Percentiles rank a stretch among this genome's conserved stretches.
Evolutionary conservation across 2,329 filamentous ascomycete genomes (phyloP).

Genomic region (Didymella pomorum): DNA sequence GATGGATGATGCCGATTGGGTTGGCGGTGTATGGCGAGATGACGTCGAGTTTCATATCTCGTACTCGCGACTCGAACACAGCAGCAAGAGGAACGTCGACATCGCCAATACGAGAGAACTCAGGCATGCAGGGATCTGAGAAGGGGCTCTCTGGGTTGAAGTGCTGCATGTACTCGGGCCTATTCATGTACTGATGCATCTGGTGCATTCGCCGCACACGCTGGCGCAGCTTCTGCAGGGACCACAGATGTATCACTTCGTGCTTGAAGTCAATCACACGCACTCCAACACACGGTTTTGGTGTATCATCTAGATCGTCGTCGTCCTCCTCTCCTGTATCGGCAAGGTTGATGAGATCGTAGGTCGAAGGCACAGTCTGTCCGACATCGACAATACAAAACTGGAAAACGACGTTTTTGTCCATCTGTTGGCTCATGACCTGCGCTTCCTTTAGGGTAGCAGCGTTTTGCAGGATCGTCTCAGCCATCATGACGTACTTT

Average conservation of each 20-base stretch:
- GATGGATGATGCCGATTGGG: slow-evolving; percentile 86
- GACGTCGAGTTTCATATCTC: slow-evolving; percentile 91
- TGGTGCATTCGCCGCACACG: slow-evolving; percentile 92
- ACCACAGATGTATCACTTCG: slow-evolving; percentile 89
- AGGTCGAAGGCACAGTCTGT: slow-evolving; percentile 88
- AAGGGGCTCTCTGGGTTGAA: slow-evolving; percentile 94
- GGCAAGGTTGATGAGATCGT: slow-evolving; percentile 94
- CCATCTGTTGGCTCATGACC: slow-evolving; percentile 96
- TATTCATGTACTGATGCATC: slow-evolving; percentile 94
- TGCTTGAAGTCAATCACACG: slow-evolving; percentile 91
- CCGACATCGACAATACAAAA: slow-evolving; percentile 91
- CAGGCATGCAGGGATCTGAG: slow-evolving; percentile 86
- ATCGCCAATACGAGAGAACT: slow-evolving; percentile 91
- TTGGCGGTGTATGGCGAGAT: slow-evolving; percentile 91
- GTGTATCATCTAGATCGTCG: slow-evolving; percentile 77
- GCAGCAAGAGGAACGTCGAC: slow-evolving; percentile 90
- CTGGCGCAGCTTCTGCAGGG: slow-evolving; percentile 86
- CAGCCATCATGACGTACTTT: slow-evolving; percentile 92
- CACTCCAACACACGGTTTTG: slow-evolving; percentile 89
- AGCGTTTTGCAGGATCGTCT: slow-evolving; percentile 87
- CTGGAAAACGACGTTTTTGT: slow-evolving; percentile 92
- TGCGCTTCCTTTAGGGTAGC: slow-evolving; percentile 92
- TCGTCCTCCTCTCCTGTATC: slow-evolving; percentile 90
- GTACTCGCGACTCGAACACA: slow-evolving; percentile 92
- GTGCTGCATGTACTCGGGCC: slow-evolving; percentile 92